Percentiles rank a stretch among this genome's conserved stretches.
phyloP scores from a whole-genome alignment of 352 stramenopile genomes.

The Phytophthora melonis region DNA sequence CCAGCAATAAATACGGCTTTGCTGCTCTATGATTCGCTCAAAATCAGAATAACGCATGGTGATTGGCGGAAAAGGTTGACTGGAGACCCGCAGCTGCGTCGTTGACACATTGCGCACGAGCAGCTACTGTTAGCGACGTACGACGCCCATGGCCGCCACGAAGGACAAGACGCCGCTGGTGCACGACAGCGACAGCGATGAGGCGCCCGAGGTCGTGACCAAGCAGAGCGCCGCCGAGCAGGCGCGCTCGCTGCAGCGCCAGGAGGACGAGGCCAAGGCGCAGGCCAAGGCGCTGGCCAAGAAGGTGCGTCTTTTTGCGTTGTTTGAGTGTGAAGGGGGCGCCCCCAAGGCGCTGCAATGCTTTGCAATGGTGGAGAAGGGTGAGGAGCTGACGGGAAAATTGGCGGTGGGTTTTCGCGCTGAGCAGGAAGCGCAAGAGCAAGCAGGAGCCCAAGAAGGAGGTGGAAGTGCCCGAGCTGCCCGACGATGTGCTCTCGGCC shows the following conservation, averaged over 20 bases:
- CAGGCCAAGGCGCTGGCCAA: constrained; percentile 53
- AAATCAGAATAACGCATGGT: background rate
- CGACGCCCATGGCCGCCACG: constrained; percentile 29
- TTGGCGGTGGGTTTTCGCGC: constrained; percentile 15
- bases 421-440: constrained; percentile 62
- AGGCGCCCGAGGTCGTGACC: constrained; percentile 80
- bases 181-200: constrained; percentile 60
- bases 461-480: constrained; percentile 54
- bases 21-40: constrained; percentile 32
- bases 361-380: constrained; percentile 12
- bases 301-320: constrained; percentile 43
- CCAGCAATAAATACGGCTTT: constrained; percentile 11
- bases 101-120: constrained; percentile 22
- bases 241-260: constrained; percentile 53
- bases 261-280: constrained; percentile 59
- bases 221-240: constrained; percentile 74
- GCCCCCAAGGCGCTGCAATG: background rate
- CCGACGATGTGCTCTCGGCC: constrained; percentile 70
- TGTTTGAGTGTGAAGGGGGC: background rate
- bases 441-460: constrained; percentile 29
- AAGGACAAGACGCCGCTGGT: constrained; percentile 35
- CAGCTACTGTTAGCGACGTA: background rate
- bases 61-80: constrained; percentile 52
- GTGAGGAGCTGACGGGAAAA: background rate
- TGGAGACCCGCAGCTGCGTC: constrained; percentile 19